phyloP scores from a whole-genome alignment of 2,329 filamentous ascomycete genomes.

The Fusarium cyanostomum region DNA sequence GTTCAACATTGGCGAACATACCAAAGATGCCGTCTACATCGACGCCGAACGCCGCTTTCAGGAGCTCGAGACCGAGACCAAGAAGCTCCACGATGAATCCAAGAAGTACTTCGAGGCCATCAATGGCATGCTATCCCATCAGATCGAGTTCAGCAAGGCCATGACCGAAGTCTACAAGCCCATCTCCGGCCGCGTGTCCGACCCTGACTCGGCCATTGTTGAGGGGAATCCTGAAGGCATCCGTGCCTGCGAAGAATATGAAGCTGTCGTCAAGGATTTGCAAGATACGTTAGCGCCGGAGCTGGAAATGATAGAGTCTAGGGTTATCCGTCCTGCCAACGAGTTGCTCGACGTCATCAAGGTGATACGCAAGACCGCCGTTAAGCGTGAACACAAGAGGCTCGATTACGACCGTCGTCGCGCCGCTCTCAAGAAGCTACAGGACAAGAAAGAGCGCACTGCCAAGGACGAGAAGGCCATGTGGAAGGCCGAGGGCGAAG shows the following conservation, averaged over 20 bases:
- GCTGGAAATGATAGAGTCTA: constrained; percentile 94
- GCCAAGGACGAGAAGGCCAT: constrained; percentile 97
- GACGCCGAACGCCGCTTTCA: constrained; percentile 94
- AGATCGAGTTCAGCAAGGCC: constrained; percentile 97
- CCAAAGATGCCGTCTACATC: constrained; percentile 93
- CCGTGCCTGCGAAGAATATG: constrained; percentile 94
- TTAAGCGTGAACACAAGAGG: constrained; percentile 97
- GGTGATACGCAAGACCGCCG: constrained; percentile 85
- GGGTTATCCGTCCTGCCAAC: constrained; percentile 91
- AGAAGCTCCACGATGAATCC: constrained; percentile 95
- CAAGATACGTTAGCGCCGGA: constrained; percentile 90
- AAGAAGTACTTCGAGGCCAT: constrained; percentile 98
- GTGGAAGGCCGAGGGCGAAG: constrained; percentile 93
- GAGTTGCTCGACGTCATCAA: constrained; percentile 96
- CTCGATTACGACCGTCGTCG: constrained; percentile 94
- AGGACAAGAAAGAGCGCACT: constrained; percentile 97
- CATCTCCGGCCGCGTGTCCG: constrained; percentile 94
- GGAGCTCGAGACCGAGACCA: constrained; percentile 94
- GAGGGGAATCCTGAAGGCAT: constrained; percentile 95
- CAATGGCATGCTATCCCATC: constrained; percentile 96
- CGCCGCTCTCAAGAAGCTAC: constrained; percentile 85
- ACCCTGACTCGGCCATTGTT: constrained; percentile 82
- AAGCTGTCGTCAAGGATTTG: constrained; percentile 87
- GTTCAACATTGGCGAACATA: constrained; percentile 96
- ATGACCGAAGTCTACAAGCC: constrained; percentile 98